phyloP scores from a whole-genome alignment of 2,329 filamentous ascomycete genomes.

The Penicillium vulpinum region DNA sequence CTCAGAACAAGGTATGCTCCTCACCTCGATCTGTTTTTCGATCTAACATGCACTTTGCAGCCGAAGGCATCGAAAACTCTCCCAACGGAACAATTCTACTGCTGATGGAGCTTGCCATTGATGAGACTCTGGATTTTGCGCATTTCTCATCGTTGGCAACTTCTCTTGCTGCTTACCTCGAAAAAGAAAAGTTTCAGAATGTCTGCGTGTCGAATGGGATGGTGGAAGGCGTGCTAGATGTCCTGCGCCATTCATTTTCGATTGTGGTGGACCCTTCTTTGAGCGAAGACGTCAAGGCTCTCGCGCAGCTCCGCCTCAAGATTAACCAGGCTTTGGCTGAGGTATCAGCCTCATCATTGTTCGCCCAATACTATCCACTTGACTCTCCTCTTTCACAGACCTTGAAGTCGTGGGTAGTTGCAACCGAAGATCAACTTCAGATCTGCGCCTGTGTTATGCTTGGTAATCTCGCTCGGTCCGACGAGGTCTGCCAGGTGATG shows the following conservation, averaged over 20 bases:
- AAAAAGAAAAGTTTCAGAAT: constrained; percentile 42
- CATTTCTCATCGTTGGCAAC: constrained; percentile 37
- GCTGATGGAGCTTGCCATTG: constrained; percentile 35
- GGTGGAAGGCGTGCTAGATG: constrained; percentile 35
- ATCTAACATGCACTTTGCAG: constrained; percentile 23
- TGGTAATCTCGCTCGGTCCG: constrained; percentile 49
- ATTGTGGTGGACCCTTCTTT: constrained; percentile 28
- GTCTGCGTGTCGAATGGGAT: constrained; percentile 35
- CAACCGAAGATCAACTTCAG: constrained; percentile 45
- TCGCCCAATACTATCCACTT: constrained; percentile 42
- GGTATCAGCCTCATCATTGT: constrained; percentile 40
- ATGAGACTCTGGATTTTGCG: constrained; percentile 26
- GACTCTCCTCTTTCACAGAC: constrained; percentile 37
- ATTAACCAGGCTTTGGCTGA: constrained; percentile 45
- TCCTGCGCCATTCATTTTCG: constrained; percentile 35
- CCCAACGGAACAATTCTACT: constrained; percentile 39
- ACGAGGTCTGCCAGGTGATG: constrained; percentile 45
- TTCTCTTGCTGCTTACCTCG: constrained; percentile 37
- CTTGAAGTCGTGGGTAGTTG: constrained; percentile 43
- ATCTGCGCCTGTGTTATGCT: constrained; percentile 50
- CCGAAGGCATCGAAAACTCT: constrained; percentile 35
- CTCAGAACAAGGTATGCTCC: constrained; percentile 40
- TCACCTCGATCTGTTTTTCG: not conserved
- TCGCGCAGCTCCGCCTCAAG: constrained; percentile 39
- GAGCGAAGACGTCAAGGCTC: constrained; percentile 35